Conservation (phyloP, 2,329 filamentous ascomycete genomes). For the Diaporthe sp. region DNA sequence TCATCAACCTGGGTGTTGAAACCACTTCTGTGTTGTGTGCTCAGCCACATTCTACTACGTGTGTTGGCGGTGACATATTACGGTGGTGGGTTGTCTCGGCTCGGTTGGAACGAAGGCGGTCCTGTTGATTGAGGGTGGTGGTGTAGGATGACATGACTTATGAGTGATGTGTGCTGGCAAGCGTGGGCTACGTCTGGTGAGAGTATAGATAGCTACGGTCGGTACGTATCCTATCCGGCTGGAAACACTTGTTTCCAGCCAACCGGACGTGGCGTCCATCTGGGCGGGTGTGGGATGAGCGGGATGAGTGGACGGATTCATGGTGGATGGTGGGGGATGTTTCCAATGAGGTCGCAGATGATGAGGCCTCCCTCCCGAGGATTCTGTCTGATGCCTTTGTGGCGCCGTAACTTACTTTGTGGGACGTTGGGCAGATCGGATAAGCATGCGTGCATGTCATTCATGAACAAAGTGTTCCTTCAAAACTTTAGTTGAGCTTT, state of each 20-base stretch:
- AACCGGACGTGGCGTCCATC: background rate
- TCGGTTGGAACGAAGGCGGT: background rate
- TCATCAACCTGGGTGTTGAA: conserved; percentile 31
- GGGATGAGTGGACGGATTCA: conserved; percentile 18
- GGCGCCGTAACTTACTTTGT: conserved; percentile 2
- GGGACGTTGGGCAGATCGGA: conserved; percentile 12
- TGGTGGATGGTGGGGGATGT: conserved; percentile 10
- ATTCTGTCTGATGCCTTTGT: background rate
- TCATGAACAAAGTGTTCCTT: background rate
- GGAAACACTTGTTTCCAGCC: background rate
- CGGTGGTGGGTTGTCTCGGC: conserved; percentile 2
- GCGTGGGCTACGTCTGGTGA: background rate
- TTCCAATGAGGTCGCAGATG: conserved; percentile 14
- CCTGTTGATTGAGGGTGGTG: background rate
- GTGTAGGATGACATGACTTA: background rate
- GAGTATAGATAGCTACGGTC: background rate
- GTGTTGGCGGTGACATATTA: background rate
- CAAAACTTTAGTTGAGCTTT: background rate
- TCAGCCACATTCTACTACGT: background rate
- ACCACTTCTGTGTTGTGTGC: conserved; percentile 18
- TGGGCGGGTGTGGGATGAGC: background rate
- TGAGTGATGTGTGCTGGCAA: background rate
- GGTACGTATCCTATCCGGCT: background rate
- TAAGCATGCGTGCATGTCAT: background rate
- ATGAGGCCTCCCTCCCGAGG: conserved; percentile 30